Base-by-base conservation (phyloP, 1,284 basidiomycete genomes). In the Tremellales sp. region DNA sequence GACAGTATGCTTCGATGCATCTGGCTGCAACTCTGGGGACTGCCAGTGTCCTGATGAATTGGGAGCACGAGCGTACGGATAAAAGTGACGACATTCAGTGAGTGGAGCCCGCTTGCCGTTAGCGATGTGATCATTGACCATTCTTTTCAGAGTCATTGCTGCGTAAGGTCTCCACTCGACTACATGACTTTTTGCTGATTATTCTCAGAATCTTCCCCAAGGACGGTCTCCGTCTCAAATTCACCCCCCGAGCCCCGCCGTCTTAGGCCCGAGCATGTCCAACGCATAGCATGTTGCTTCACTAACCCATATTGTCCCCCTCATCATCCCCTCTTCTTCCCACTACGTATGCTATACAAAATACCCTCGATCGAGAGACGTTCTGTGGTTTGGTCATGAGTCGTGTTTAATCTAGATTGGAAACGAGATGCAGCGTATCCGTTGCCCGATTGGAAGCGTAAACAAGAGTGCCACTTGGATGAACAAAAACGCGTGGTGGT, bases 1-100 rank as follows among this genome's bases (percentile, higher is more conserved):
- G 89, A 48, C 89, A 95, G 72, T 97, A 98, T 70, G 91, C 92
- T 33, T 80, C 81, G 60, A 85, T 92, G 83, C 94, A 97, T 73
- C 88, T 97, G 46, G 85, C 81, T 1, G 79, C 93, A 19, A 84
- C 87, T 4, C 77, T 97, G 24, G 91, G 86, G 6, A 84, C 83
- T n/a, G 93, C 93, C 0, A 80, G 81, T 40, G 79, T 84, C 40
- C 75, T 85, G 65, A 82, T 93, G 77, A 79, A 95, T 70, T 97
- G 87, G 82, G 82, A 93, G 57, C 94, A 98, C 71, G 80, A 87
- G 54, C 51, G 80, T 25, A 98, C 95, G 2, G 79, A 81, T 1
- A 70, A 81, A 53, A 90, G 86, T 58, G 80, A 90, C 28, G 80
- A 92, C 74, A 83, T 95, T 55, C 80, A 87, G 85, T 87, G 66